Conservation (phyloP, 805 yeast genomes). For the Pichia kluyveri region DNA sequence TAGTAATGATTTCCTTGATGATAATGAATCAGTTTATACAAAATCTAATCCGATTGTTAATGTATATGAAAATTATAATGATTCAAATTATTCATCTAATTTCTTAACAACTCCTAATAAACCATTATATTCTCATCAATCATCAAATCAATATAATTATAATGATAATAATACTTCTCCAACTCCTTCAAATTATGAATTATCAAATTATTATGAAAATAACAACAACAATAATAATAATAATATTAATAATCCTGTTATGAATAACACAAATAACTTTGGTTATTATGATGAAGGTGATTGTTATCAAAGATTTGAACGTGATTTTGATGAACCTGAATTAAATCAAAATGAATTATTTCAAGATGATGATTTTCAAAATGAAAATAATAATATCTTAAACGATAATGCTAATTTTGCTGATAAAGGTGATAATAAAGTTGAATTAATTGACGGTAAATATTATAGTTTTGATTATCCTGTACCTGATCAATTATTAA, state of each 20-base stretch:
- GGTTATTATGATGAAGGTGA: background rate
- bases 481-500: constrained; percentile 53
- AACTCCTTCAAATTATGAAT: constrained; percentile 4
- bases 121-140: background rate
- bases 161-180: constrained; percentile 6
- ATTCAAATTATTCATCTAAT: background rate
- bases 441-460: constrained; percentile 55
- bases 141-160: constrained; percentile 1
- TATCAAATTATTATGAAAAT: background rate
- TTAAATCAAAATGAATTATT: constrained; percentile 12
- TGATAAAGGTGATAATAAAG: constrained; percentile 26
- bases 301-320: constrained; percentile 18
- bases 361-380: constrained; percentile 4
- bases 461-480: constrained; percentile 77
- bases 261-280: background rate
- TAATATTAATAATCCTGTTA: background rate
- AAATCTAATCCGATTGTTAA: background rate
- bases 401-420: constrained; percentile 17
- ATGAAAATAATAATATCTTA: constrained; percentile 9
- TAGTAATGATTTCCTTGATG: background rate
- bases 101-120: constrained; percentile 1
- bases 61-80: constrained; percentile 2
- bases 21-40: background rate
- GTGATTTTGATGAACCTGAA: constrained; percentile 24
- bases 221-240: background rate